A percentile compares a stretch with the other conserved stretches of the same genome.
Evolutionary conservation across 495 filamentous ascomycete species (phyloP).

Genomic region (Penicillium manginii): DNA sequence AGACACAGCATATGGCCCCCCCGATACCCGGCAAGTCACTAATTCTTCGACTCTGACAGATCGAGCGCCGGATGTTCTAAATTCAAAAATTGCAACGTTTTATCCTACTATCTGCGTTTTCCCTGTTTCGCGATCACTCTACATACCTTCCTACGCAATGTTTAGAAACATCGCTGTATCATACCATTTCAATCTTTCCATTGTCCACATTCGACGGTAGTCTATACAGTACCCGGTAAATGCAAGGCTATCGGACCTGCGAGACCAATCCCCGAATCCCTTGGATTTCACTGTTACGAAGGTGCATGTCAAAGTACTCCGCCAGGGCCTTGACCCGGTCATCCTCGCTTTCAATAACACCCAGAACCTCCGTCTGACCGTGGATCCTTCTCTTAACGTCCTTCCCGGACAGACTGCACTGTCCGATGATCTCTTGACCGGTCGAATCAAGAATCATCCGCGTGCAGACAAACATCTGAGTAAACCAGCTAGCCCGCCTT

Average conservation of each 20-base stretch:
- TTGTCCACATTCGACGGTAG: constrained; percentile 9
- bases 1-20: neutral
- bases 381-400: constrained; percentile 59
- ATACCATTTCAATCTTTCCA: constrained; percentile 22
- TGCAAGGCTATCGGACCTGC: constrained; percentile 41
- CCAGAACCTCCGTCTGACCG: constrained; percentile 56
- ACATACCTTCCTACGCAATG: constrained; percentile 35
- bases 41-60: constrained; percentile 24
- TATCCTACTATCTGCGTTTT: constrained; percentile 29
- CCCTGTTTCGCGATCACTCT: constrained; percentile 22
- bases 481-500: constrained; percentile 55
- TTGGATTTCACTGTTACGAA: constrained; percentile 54
- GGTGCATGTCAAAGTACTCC: constrained; percentile 58
- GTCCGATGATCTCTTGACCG: constrained; percentile 53
- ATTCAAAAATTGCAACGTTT: constrained; percentile 29
- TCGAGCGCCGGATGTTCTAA: constrained; percentile 50
- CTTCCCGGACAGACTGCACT: constrained; percentile 58
- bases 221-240: neutral
- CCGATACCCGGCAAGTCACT: constrained; percentile 7
- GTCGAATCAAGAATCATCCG: constrained; percentile 52
- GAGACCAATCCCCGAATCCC: constrained; percentile 53
- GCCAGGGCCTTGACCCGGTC: constrained; percentile 57
- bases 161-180: constrained; percentile 31
- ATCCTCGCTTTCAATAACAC: constrained; percentile 49
- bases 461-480: constrained; percentile 52